Evolutionary conservation across 1,139 yeast species (phyloP), one percentile per base, ranked within the genome.

Genomic region (Wickerhamomyces sp.): DNA sequence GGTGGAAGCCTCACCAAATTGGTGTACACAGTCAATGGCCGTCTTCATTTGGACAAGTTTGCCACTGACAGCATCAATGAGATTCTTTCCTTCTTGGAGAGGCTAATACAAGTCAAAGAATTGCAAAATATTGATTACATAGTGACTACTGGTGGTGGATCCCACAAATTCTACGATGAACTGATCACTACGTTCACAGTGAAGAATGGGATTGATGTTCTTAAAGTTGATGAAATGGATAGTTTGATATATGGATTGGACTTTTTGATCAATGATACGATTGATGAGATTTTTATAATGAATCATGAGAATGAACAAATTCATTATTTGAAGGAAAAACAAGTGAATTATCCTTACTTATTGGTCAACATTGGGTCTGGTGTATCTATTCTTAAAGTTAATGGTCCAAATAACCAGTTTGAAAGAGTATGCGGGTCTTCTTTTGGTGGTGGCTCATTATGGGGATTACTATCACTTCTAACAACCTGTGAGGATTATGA

Each of bases 91-190:
- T 79, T 79, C 54, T 47, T 53, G 36, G 64, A 62, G 45, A 49
- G 47, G 13, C 58, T 60, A 34, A 55, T 61, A 10, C 45, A 48
- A 18, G 40, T 46, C 8, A 57, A 58, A 42, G 55, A 59, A 41
- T 10, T 42, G 37, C 11, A 15, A 10, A 36, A 31, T 10, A 6
- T 29, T 6, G 31, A 29, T 2, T 29, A 79, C 56, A 78, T 93
- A 35, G 78, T 89, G 69, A 98, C 98, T n/a, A 93, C 99, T 0
- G 99, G 99, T 7, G 99, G 99, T 2, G 99, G 99, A 1, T 85
- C 98, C 2, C 89, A 84, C 67, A 91, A 91, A 66, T 91, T 84
- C 60, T 78, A 86, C 57, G 83, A 84, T 50, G 69, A 78, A 44
- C 71, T 93, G 72, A 71, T 73, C 32, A 64, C 69, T 18, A 78